Conservation (phyloP, 371 early-diverging fungal species). For the Smittium culicis region DNA sequence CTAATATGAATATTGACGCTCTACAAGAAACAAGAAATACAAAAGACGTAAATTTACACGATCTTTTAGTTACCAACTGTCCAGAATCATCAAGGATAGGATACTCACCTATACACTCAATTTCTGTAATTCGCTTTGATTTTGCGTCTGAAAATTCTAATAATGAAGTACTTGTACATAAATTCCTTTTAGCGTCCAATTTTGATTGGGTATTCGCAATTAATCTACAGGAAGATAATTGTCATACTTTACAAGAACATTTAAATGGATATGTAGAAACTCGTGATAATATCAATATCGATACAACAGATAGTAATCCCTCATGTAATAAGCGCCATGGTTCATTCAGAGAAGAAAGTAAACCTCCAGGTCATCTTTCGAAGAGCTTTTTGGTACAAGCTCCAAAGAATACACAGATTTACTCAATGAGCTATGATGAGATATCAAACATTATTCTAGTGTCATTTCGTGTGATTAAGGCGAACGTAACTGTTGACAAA, state of each 20-base stretch:
- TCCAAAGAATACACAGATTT: constrained; percentile 1
- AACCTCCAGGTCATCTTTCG: too few species aligned
- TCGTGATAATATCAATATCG: background rate
- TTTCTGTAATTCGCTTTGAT: background rate
- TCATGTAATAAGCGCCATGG: background rate
- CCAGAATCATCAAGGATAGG: constrained; percentile 6
- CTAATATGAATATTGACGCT: background rate
- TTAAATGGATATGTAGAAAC: background rate
- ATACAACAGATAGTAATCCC: background rate
- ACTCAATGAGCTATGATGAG: background rate
- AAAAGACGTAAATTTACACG: background rate
- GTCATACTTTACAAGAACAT: background rate
- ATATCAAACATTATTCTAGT: background rate
- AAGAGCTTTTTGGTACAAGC: background rate
- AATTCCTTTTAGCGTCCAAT: background rate
- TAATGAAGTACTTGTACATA: background rate
- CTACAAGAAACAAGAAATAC: background rate
- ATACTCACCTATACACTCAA: constrained; percentile 10
- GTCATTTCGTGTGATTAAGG: background rate
- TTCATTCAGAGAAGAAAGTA: background rate
- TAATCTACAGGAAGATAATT: background rate
- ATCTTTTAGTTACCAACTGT: background rate
- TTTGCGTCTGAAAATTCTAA: background rate
- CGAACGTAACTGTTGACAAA: background rate
- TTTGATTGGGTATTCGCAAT: background rate